Percentiles rank a stretch among this genome's conserved stretches.
phyloP scores from a whole-genome alignment of 1,284 basidiomycete genomes.

The Cryptococcus sp. region DNA sequence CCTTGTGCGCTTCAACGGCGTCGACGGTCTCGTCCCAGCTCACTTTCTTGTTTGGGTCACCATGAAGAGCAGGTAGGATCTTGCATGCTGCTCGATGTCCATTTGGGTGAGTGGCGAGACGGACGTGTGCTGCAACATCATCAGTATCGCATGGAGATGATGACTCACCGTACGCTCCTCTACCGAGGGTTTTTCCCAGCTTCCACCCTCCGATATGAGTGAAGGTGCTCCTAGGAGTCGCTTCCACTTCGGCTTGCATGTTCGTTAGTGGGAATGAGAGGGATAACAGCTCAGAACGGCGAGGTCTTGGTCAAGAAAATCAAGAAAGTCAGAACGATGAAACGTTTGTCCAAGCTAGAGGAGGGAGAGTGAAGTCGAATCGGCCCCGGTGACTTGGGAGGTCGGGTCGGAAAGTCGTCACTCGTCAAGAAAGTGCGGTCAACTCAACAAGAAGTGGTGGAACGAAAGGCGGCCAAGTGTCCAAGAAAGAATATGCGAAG shows the following conservation, averaged over 20 bases:
- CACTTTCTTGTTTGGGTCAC: constrained; percentile 6
- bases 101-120: constrained; percentile 45
- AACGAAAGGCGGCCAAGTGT: background rate
- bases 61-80: constrained; percentile 48
- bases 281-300: background rate
- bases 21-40: constrained; percentile 40
- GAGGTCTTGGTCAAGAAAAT: background rate
- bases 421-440: background rate
- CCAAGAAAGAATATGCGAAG: background rate
- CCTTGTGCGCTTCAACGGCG: constrained; percentile 51
- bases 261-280: constrained; percentile 8
- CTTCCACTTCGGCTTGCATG: too few relatives aligned
- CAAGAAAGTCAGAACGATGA: background rate
- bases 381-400: background rate
- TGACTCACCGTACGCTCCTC: constrained; percentile 48
- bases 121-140: constrained; percentile 46
- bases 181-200: constrained; percentile 44
- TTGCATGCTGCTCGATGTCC: constrained; percentile 50
- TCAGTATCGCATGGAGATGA: constrained; percentile 4
- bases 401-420: background rate
- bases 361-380: too few relatives aligned
- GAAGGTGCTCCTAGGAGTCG: constrained; percentile 34
- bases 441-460: background rate
- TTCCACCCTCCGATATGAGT: constrained; percentile 43
- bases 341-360: too few relatives aligned